Evolutionary conservation across 1,284 basidiomycete species (phyloP), one percentile per base, ranked within the genome.

Genomic region (Rhodotorula sp.): DNA sequence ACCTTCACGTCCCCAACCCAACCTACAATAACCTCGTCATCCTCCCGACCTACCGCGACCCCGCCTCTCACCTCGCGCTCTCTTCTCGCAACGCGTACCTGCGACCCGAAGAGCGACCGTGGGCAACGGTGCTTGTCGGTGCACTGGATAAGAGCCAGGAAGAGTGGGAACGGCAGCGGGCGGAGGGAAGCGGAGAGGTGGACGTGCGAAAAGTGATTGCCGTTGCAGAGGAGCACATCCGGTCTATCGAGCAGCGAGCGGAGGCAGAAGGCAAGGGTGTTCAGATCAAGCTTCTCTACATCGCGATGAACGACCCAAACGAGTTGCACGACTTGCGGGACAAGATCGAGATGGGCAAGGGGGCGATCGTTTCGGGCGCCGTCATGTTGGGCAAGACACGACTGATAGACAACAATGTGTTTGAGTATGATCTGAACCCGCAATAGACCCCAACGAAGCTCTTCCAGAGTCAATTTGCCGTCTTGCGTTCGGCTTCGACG

Each of bases 61-160:
- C 80, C 1, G 85, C 87, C 59, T 83, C 86, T 1, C 80, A 81
- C 10, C 85, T 99, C 27, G 95, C 95, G 0, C 85, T 98, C 27
- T 94, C 91, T 34, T 96, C 93, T 27, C 85, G 96, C 7, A 99
- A 99, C 79, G 86, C 86, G 10, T 96, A 97, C 79, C 86, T 99
- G 32, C 85, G 87, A 0, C 71, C 80, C 0, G 78, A 82, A 27
- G 93, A 94, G 73, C 85, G 88, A 2, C 78, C 81, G 44, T 83
- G 87, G 39, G 92, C 95, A 0, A 86, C 89, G 0, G 85, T 86
- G 0, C 85, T 99, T 2, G 86, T 88, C 77, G 82, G 84, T 20
- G 92, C 93, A 0, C 83, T 96, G 4, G 79, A 81, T 13, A 83
- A 83, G 1, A 90, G 86, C 0, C 80, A 86, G 60, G 65, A 75